Evolutionary conservation across 2,329 filamentous ascomycete genomes (phyloP).

Genomic region (Fusarium humuli): DNA sequence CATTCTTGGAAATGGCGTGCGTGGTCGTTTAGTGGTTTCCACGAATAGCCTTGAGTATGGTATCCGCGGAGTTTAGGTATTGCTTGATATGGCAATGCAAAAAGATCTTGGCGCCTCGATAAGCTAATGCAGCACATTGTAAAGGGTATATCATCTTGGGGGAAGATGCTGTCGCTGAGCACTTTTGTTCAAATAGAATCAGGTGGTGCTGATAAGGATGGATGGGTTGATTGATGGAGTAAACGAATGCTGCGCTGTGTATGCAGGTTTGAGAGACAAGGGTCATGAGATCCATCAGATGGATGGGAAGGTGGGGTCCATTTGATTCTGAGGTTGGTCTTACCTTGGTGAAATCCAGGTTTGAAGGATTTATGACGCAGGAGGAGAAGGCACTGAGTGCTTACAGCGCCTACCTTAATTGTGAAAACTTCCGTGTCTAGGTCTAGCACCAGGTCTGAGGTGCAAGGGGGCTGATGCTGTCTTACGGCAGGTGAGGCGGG

Average conservation of each 20-base stretch:
- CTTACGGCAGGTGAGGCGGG: slow-evolving; percentile 1
- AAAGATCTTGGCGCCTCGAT: slow-evolving; percentile 15
- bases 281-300: slow-evolving; percentile 15
- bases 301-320: slow-evolving; percentile 8
- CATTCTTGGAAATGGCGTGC: slow-evolving; percentile 17
- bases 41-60: slow-evolving; percentile 14
- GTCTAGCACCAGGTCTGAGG: not conserved
- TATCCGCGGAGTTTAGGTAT: not conserved
- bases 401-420: not conserved
- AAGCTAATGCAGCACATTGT: slow-evolving; percentile 24
- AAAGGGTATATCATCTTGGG: slow-evolving; percentile 2
- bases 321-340: not conserved
- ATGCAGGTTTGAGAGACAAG: slow-evolving; percentile 16
- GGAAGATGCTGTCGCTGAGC: slow-evolving; percentile 10
- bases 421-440: not conserved
- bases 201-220: slow-evolving; percentile 30
- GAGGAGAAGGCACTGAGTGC: not conserved
- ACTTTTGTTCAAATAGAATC: slow-evolving; percentile 30
- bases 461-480: slow-evolving; percentile 6
- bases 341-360: not conserved
- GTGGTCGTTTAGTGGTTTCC: slow-evolving; percentile 6
- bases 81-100: not conserved
- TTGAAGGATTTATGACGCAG: slow-evolving; percentile 8
- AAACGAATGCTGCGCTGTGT: slow-evolving; percentile 16
- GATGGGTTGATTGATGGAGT: slow-evolving; percentile 19